phyloP scores from a whole-genome alignment of 306 rosid species.

The peach (Prunus persica) region Prunus_persica_NCBIv2 NC_034010.1:17786501-17787000 shows the following conservation, averaged over 20 bases:
- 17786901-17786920: slow-evolving; percentile 39
- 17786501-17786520: no score
- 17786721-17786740: neutral
- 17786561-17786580: no score
- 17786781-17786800: neutral
- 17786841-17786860: slow-evolving; percentile 14
- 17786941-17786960: neutral
- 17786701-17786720: neutral
- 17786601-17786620: neutral
- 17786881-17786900: slow-evolving; percentile 30
- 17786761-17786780: neutral
- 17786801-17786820: neutral
- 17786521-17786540: no score
- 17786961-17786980: slow-evolving; percentile 3
- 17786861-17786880: slow-evolving; percentile 29
- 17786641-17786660: neutral
- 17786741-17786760: neutral
- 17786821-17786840: slow-evolving; percentile 31
- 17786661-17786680: slow-evolving; percentile 14
- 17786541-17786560: no score
- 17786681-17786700: neutral
- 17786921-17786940: slow-evolving; percentile 27
- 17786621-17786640: slow-evolving; percentile 1
- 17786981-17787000: slow-evolving; percentile 23
- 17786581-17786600: no score